Base-by-base conservation (phyloP, 768 basidiomycete genomes). In the Suillus discolor region DNA sequence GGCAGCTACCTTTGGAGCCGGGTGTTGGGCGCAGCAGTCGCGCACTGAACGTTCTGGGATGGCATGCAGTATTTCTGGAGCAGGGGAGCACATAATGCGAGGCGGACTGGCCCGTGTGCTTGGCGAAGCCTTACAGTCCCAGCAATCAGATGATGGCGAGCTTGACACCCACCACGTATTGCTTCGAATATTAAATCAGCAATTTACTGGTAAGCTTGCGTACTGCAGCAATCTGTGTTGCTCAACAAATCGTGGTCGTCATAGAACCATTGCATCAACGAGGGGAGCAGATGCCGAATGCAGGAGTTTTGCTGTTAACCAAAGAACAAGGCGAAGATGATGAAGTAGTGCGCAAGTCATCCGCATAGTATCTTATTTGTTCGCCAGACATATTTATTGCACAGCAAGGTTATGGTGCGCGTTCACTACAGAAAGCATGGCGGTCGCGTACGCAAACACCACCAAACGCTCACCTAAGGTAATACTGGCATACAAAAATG, bases 401-500 rank as follows among this genome's bases (percentile, higher is more conserved):
- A 34, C 54, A 91, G 92, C 84, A 38, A 86, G 90, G 41, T 76
- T 93, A 44, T 94, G 91, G 90, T 93, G 92, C 72, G 91, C 87
- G 47, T 94, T 94, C 77, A 94, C 93, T 8, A 89, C 93, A 31
- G 81, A 86, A 23, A 91, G 89, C 73, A 93, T 94, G 91, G 90
- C 92, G 0, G 80, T 94, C 62, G 91, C 84, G 38, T 92, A 89
- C 70, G 85, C 85, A 20, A 87, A 89, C 20, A 82, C 86, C 41
- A 66, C 63, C 45, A 77, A 81, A 62, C 80, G 82, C 20, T 85
- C 81, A 68, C 86, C 89, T 31, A 88, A 87, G 82, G 93, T 90
- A 75, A 44, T 72, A 31, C 67, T 20, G 60, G 57, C 62, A 41
- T 39, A 28, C 16, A 39, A 54, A 28, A 41, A 7, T 63, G 34